Base-by-base conservation (phyloP, 1,139 yeast species). In the Kodamaea derodonti region DNA sequence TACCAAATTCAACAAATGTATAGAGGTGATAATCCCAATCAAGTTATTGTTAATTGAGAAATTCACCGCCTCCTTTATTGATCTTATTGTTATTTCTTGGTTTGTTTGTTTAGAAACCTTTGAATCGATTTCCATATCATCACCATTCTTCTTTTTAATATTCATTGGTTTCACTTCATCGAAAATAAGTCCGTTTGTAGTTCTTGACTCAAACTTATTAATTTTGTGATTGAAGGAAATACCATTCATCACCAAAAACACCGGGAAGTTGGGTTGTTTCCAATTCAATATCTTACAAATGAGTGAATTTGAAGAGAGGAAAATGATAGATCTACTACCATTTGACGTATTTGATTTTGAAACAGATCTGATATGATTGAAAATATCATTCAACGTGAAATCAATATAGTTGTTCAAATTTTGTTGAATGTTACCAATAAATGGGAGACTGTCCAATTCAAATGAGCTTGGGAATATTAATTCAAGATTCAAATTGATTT, bases 261-360 rank as follows among this genome's bases (percentile, higher is more conserved):
- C 97, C 0, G 98, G 97, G 60, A 84, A 92, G 58, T 90, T 92
- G 4, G 98, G 98, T 60, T 92, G 98, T 59, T 92, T 92, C 98
- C 98, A 92, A 58, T 92, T 92, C 47, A 92, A 67, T 32, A 87
- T 84, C 14, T 95, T 87, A 60, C 98, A 92, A 14, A 88, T 86
- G 33, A 81, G 76, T 22, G 96, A 84, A 57, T 88, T 88, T 33
- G 87, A 78, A 1, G 97, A 86, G 13, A 95, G 77, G 58, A 92
- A 84, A 6, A 90, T 80, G 24, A 92, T 65, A 0, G 92, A 80
- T 39, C 95, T 67, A 3, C 52, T 43, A 12, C 39, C 37, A 14
- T 40, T 53, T 35, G 40, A 46, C 32, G 27, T 40, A 56, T 24
- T 56, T 48, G 30, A 60, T 56, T 47, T 82, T 64, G 38, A 72